phyloP scores from a whole-genome alignment of 805 yeast species.

The Metschnikowia santaceciliae region DNA sequence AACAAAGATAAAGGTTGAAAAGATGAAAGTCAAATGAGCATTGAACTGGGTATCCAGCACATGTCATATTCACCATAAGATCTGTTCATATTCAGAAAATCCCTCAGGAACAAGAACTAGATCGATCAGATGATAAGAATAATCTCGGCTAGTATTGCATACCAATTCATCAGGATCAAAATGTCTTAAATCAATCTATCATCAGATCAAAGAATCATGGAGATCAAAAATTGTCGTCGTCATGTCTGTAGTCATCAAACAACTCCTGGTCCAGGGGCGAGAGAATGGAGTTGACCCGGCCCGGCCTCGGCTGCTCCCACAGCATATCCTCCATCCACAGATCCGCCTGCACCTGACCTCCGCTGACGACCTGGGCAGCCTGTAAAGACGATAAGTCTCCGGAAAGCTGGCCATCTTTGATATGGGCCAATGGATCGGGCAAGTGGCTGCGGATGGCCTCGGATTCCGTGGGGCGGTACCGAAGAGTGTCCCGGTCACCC shows the following conservation, averaged over 20 bases:
- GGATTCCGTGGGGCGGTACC: conserved; percentile 13
- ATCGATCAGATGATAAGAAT: too few species aligned
- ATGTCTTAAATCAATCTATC: too few species aligned
- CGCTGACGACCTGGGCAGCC: conserved; percentile 40
- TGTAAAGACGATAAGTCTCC: conserved; percentile 29
- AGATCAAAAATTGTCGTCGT: conserved; percentile 21
- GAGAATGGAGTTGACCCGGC: conserved; percentile 17
- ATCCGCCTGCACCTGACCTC: conserved; percentile 32
- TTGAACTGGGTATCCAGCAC: too few species aligned
- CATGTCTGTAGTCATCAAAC: conserved; percentile 41
- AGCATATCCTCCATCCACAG: conserved; percentile 38
- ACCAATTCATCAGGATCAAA: too few species aligned
- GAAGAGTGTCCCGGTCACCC: neutral
- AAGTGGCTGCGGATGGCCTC: conserved; percentile 23
- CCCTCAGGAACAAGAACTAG: too few species aligned
- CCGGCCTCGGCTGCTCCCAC: conserved; percentile 13
- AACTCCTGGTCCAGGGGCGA: conserved; percentile 33
- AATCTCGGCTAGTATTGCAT: too few species aligned
- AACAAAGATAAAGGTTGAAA: too few species aligned
- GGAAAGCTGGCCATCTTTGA: conserved; percentile 35
- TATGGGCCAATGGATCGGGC: conserved; percentile 44
- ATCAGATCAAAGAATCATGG: too few species aligned
- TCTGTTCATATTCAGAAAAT: too few species aligned
- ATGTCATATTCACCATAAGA: too few species aligned
- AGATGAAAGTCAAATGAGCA: too few species aligned